Evolutionary conservation across 2,329 filamentous ascomycete genomes (phyloP), one percentile per base, ranked within the genome.

Genomic region (Mollisia scopiformis): DNA sequence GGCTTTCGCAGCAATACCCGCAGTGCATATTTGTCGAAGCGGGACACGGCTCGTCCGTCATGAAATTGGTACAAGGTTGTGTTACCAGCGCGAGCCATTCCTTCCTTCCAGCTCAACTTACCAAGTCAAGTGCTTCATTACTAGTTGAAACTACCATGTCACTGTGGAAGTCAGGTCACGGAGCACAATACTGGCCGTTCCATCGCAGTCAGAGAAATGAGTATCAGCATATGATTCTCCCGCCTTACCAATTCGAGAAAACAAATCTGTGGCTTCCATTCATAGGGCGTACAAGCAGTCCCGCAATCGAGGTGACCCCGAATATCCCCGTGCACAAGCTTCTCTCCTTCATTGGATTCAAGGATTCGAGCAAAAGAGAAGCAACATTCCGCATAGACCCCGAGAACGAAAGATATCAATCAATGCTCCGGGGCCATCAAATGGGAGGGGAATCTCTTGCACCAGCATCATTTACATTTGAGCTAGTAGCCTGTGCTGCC

Each of bases 241-340:
- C 75, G 3, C 70, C 74, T 1, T 76, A 76, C 59, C 75, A 76
- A 50, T 76, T 77, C 46, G 70, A 74, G 39, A 72, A 73, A 55
- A 63, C 62, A 0, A 2, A 28, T 2, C 57, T 47, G n/a, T 59
- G 57, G 57, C 14, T 73, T 16, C 39, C 39, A 16, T 43, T 43
- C 39, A 14, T 16, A 10, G 68, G 69, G 6, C 60, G 65, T 21
- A 65, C 61, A 27, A 19, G 16, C 19, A 23, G 23, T 19, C 16
- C 19, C 35, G 10, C n/a, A 16, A 6, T 19, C 35, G 35, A 39
- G 10, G n/a, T 16, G 5, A 16, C 14, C 16, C 35, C 35, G 16
- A 19, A 21, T 16, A 23, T 19, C 7, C 39, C 39, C n/a, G 16
- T 14, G 16, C 39, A 43, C 2, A 16, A 43, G 16, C 39, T 43